Base-by-base conservation (phyloP, 768 basidiomycete species). In the Lactifluus volemus region DNA sequence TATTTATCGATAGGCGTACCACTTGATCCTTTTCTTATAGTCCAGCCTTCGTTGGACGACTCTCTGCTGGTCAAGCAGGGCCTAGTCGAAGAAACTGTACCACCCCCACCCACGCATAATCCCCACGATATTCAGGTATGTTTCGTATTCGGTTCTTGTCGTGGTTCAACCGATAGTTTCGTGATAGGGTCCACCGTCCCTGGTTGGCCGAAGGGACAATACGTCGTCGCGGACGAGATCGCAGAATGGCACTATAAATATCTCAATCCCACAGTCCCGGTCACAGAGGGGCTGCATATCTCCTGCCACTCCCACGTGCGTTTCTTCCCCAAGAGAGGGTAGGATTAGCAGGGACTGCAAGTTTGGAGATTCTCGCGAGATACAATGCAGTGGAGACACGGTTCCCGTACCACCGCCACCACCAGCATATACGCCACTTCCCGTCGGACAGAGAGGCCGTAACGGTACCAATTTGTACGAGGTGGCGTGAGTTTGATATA, bases 1-100 rank as follows among this genome's bases (percentile, higher is more conserved):
- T 45, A 1, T 7, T 30, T 12, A 34, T 29, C 44, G 17, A 21
- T 19, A 56, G 55, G n/a, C 38, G 19, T 30, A 0, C 44, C 45
- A 25, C 55, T 29, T 14, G 65, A 66, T 15, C 65, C 65, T n/a
- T 66, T 60, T 41, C 63, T 66, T 14, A 14, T 60, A 9, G 65
- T 66, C 6, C 56, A 58, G n/a, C 59, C 65, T 30, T 66, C 65
- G 6, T 53, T 66, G 11, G 50, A 66, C 15, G 50, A 64, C 50
- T 66, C 65, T 7, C 14, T 66, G 17, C 49, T 66, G 51, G 59
- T 66, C 32, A 54, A 56, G 30, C 53, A 58, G 34, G 65, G 65
- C 17, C 53, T 64, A 15, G 59, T 66, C 19, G 59, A 60, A 30
- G 55, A 55, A 30, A 66, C 49, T 5, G 21, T 49, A 25, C 21